These are phyloP conservation scores for Pilatotrama ljubarskyi DNA, from an alignment of 768 basidiomycete genomes.

Conservation along the genomic window DNA sequence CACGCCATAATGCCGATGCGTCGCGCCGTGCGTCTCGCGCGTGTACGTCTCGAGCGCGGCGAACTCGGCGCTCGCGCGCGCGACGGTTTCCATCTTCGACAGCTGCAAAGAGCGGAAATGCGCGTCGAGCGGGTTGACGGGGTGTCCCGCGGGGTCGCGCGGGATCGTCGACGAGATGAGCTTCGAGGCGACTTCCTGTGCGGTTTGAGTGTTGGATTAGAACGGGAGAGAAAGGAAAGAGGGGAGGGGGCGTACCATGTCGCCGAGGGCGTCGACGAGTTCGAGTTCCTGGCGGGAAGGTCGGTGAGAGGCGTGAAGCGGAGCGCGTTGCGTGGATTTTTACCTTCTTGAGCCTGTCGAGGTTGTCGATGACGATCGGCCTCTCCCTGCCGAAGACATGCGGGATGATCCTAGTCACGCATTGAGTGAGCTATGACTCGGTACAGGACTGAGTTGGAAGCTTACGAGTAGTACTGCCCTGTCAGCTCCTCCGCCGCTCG, in stretches of 20 bases:
- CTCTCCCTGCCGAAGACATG: slow-evolving; percentile 57
- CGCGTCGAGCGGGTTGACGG: slow-evolving; percentile 56
- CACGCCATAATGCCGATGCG: slow-evolving; percentile 49
- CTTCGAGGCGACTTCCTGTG: slow-evolving; percentile 58
- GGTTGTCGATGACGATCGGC: slow-evolving; percentile 45
- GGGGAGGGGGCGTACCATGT: slow-evolving; percentile 45
- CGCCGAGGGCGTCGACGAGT: slow-evolving; percentile 63
- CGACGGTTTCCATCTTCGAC: slow-evolving; percentile 51
- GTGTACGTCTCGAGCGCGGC: slow-evolving; percentile 47
- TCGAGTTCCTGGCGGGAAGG: slow-evolving; percentile 47
- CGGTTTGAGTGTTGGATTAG: not conserved
- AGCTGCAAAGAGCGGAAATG: slow-evolving; percentile 55
- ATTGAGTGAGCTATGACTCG: no score
- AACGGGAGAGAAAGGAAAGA: not conserved
- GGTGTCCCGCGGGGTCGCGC: slow-evolving; percentile 45
- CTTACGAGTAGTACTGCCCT: slow-evolving; percentile 57
- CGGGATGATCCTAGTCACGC: slow-evolving; percentile 47
- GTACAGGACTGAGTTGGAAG: not conserved
- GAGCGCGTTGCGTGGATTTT: not conserved
- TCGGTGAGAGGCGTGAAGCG: not conserved
- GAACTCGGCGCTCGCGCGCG: slow-evolving; percentile 45
- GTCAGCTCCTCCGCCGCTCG: slow-evolving; percentile 50
- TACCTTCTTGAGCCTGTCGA: slow-evolving; percentile 44
- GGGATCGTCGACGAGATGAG: slow-evolving; percentile 44
- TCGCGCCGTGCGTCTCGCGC: slow-evolving; percentile 55